Evolutionary conservation across 2,329 filamentous ascomycete genomes (phyloP).

Genomic region (Zymoseptoria crescenta): DNA sequence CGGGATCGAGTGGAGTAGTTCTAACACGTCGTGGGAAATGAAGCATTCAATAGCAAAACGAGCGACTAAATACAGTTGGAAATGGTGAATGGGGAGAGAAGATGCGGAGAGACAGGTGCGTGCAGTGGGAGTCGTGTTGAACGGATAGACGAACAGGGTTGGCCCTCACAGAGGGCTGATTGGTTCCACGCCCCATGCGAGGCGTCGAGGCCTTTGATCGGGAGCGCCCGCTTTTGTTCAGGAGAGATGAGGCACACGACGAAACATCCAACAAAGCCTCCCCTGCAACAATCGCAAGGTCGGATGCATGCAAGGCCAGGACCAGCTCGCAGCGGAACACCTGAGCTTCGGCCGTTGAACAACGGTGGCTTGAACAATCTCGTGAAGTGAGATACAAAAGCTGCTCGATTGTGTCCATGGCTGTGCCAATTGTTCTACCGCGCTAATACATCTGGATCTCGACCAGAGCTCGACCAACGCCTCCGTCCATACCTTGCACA

Average conservation of each 20-base stretch:
- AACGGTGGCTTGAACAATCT: neutral
- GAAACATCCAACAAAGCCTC: neutral
- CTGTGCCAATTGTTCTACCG: neutral
- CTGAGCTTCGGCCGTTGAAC: neutral
- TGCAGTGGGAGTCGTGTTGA: neutral
- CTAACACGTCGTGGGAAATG: neutral
- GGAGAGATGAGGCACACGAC: neutral
- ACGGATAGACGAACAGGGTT: neutral
- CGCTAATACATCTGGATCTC: constrained; percentile 37
- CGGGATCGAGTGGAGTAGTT: neutral
- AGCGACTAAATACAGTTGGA: neutral
- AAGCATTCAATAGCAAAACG: neutral
- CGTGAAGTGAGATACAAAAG: neutral
- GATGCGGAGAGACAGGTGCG: neutral
- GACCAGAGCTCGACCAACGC: constrained; percentile 41
- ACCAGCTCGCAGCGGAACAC: neutral
- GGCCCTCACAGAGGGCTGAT: neutral
- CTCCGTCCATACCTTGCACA: constrained; percentile 36
- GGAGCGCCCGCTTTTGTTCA: neutral
- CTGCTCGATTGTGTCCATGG: too few relatives aligned
- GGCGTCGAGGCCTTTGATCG: neutral
- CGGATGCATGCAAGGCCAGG: neutral
- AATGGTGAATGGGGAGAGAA: neutral
- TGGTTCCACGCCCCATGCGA: neutral
- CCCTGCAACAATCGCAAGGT: neutral